These are phyloP conservation scores for Isatis tinctoria DNA, from an alignment of 345 rosid genomes.

Conservation along the genomic window DNA sequence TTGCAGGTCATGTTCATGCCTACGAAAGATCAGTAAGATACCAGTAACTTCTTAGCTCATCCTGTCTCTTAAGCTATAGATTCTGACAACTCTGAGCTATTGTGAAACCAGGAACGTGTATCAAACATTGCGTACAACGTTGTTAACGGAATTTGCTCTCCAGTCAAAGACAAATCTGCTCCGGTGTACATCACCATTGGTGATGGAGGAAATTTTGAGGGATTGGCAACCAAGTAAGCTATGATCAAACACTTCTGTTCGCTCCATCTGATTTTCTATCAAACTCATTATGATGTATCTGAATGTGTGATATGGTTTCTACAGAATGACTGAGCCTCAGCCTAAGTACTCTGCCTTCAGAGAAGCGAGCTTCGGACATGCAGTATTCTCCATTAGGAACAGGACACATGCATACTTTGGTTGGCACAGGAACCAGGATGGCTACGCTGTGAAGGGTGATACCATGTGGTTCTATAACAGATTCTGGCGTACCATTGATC, in stretches of 20 bases:
- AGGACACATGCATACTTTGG: slow-evolving; percentile 62
- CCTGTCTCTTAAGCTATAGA: not conserved
- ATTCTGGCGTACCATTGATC: slow-evolving; percentile 56
- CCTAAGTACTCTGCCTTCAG: slow-evolving; percentile 77
- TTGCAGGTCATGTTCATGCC: slow-evolving; percentile 48
- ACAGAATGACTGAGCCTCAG: slow-evolving; percentile 80
- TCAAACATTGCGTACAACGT: slow-evolving; percentile 67
- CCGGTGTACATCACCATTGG: slow-evolving; percentile 76
- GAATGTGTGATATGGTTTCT: not conserved
- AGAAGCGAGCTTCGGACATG: slow-evolving; percentile 91
- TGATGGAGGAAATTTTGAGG: slow-evolving; percentile 82
- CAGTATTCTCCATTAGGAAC: slow-evolving; percentile 64
- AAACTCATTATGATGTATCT: not conserved
- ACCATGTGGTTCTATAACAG: slow-evolving; percentile 73
- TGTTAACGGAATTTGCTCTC: slow-evolving; percentile 41
- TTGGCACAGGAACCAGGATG: slow-evolving; percentile 88
- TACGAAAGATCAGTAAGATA: slow-evolving; percentile 20
- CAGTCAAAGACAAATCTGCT: slow-evolving; percentile 54
- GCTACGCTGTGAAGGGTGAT: slow-evolving; percentile 73
- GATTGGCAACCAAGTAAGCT: slow-evolving; percentile 63
- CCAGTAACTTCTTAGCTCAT: not conserved
- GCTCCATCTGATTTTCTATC: not conserved
- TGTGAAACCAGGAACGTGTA: slow-evolving; percentile 54
- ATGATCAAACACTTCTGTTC: not conserved
- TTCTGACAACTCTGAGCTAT: not conserved